Base-by-base conservation (phyloP, 2,329 filamentous ascomycete species). In the Ploettnerulaceae sp. region DNA sequence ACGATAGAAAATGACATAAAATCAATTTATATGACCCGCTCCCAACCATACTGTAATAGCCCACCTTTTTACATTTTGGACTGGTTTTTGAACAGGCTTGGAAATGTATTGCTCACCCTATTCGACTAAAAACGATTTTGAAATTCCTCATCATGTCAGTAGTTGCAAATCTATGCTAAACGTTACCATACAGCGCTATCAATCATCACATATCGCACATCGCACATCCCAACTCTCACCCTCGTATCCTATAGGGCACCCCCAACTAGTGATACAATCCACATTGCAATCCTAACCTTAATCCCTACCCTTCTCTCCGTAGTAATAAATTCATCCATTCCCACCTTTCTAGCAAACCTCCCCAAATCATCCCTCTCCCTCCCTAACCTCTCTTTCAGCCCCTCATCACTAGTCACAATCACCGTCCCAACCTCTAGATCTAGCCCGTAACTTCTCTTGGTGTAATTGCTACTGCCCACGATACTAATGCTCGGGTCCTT, bases 381-480 rank as follows among this genome's bases (percentile, higher is more conserved):
- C 6, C 77, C 84, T n/a, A 97, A 69, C 42, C 82, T 76, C 48
- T 70, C 70, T 66, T 88, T 87, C 57, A 98, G 66, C 0, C 72
- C 76, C 18, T 82, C 71, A 60, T 97, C 84, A 17, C 73, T 73
- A 1, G 93, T 98, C 4, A 96, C 79, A 21, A 98, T 84, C 48
- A 96, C 67, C 1, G 87, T 86, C 25, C 94, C 93, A 0, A 85
- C 86, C 65, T 98, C 93, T 2, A 98, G 74, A 66, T 98, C 93
- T 32, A 96, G 77, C 31, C 84, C 84, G 67, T 98, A 97, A 62
- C 88, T 94, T 36, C 93, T 76, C 65, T 93, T 90, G 0, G 93
- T 98, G 67, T 97, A 98, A 64, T 98, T 98, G 7, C 86, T 93
- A 63, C 87, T 94, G 1, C 93, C 93, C 1, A 98, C 78, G 14